Conservation (phyloP, 768 basidiomycete genomes). For the Lactarius hatsudake region DNA sequence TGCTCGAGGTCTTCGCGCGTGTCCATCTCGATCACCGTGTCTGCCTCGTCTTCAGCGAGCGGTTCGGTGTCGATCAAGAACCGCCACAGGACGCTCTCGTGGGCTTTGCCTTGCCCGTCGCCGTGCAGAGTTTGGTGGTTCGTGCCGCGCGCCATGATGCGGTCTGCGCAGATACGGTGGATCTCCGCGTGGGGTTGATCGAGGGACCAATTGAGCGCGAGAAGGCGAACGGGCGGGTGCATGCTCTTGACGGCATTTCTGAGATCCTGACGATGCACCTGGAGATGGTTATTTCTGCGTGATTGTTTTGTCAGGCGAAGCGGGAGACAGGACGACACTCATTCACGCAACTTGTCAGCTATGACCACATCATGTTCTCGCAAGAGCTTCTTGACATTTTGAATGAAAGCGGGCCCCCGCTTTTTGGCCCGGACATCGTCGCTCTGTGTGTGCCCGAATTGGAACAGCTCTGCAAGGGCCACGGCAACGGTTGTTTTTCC, state of each 20-base stretch:
- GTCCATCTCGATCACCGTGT: constrained; percentile 66
- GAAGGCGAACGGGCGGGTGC: constrained; percentile 60
- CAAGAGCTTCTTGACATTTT: constrained; percentile 64
- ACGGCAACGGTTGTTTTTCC: constrained; percentile 87
- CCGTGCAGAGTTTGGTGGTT: constrained; percentile 83
- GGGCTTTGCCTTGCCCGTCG: constrained; percentile 46
- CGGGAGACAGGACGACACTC: neutral
- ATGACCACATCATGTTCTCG: constrained; percentile 72
- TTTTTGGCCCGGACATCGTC: constrained; percentile 85
- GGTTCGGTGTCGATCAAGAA: constrained; percentile 68
- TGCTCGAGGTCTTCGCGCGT: constrained; percentile 53
- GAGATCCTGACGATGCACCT: constrained; percentile 40
- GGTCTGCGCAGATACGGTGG: constrained; percentile 74
- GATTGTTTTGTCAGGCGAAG: constrained; percentile 55
- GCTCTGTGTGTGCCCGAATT: constrained; percentile 89
- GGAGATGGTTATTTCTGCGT: constrained; percentile 69
- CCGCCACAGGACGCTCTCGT: constrained; percentile 80
- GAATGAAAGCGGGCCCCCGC: constrained; percentile 63
- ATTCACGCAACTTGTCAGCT: constrained; percentile 71
- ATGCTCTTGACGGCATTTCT: constrained; percentile 48
- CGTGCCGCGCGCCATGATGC: constrained; percentile 70
- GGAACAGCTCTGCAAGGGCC: constrained; percentile 75
- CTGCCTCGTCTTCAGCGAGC: constrained; percentile 61
- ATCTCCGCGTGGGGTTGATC: constrained; percentile 55
- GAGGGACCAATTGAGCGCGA: constrained; percentile 78